Evolutionary conservation across 176 grass and related monocot species (phyloP).

Genomic region (Alloteropsis semialata): DNA sequence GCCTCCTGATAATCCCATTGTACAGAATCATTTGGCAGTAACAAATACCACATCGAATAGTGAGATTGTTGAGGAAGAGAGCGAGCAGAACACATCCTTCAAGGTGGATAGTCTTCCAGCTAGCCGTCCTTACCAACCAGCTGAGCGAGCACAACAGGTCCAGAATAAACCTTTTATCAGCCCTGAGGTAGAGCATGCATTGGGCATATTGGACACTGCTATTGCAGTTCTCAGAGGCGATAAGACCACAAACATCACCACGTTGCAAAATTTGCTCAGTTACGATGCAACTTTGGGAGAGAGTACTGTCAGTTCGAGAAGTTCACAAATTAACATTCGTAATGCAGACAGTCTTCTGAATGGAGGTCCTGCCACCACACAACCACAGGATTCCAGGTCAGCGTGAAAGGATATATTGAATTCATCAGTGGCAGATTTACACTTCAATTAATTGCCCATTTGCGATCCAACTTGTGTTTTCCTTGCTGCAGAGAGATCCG

Average conservation of each 20-base stretch:
- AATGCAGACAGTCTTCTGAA: constrained; percentile 24
- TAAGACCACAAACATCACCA: background rate
- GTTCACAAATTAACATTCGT: constrained; percentile 5
- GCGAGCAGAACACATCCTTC: constrained; percentile 23
- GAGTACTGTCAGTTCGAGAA: constrained; percentile 1
- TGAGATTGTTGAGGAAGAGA: constrained; percentile 82
- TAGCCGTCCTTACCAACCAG: background rate
- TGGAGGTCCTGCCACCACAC: background rate
- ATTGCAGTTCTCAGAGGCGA: constrained; percentile 53
- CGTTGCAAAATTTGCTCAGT: constrained; percentile 30
- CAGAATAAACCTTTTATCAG: constrained; percentile 38
- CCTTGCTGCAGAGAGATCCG: constrained; percentile 17
- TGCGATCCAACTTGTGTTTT: constrained; percentile 11
- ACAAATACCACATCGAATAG: constrained; percentile 28
- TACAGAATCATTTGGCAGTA: constrained; percentile 19
- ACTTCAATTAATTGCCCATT: background rate
- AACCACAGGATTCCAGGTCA: constrained; percentile 55
- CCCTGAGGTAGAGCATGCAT: constrained; percentile 70
- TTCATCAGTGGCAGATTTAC: background rate
- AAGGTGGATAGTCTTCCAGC: constrained; percentile 26
- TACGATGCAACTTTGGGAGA: constrained; percentile 16
- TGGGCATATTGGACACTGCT: constrained; percentile 67
- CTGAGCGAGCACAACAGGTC: background rate
- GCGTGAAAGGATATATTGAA: background rate
- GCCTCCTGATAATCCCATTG: constrained; percentile 15